Percentiles rank a stretch among this genome's conserved stretches.
phyloP scores from a whole-genome alignment of 2,329 filamentous ascomycete species.

The Fusarium poae region DNA sequence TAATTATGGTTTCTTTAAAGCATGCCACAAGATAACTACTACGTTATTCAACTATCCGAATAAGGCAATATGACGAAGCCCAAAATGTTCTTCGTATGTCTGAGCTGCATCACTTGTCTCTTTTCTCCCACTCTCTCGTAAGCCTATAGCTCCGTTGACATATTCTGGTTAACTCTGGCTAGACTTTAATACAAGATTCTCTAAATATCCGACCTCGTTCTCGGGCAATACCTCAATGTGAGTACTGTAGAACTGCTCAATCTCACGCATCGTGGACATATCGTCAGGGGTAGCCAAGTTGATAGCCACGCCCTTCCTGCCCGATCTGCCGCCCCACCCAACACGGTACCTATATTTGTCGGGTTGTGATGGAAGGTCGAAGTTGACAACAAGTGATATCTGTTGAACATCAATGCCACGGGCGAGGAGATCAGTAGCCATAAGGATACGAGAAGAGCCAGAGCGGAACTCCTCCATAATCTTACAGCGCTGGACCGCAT shows the following conservation, averaged over 20 bases:
- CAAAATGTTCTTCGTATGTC: no score
- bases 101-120: no score
- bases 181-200: background rate
- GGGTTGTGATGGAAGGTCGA: slow-evolving; percentile 97
- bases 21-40: no score
- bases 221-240: slow-evolving; percentile 99
- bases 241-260: slow-evolving; percentile 99
- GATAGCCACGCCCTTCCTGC: slow-evolving; percentile 99
- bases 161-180: background rate
- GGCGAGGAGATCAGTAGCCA: slow-evolving; percentile 96
- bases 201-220: slow-evolving; percentile 63
- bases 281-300: slow-evolving; percentile 99
- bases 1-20: no score
- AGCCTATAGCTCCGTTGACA: no score
- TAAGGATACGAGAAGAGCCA: slow-evolving; percentile 97
- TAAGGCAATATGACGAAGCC: no score
- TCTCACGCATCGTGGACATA: slow-evolving; percentile 99
- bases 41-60: no score
- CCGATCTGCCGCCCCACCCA: slow-evolving; percentile 99
- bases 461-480: slow-evolving; percentile 99
- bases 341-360: slow-evolving; percentile 99
- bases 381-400: slow-evolving; percentile 99
- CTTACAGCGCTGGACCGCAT: slow-evolving; percentile 95
- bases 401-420: slow-evolving; percentile 99
- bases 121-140: no score